Evolutionary conservation across 768 basidiomycete genomes (phyloP).

Genomic region (Leucocoprinus birnbaumii): DNA sequence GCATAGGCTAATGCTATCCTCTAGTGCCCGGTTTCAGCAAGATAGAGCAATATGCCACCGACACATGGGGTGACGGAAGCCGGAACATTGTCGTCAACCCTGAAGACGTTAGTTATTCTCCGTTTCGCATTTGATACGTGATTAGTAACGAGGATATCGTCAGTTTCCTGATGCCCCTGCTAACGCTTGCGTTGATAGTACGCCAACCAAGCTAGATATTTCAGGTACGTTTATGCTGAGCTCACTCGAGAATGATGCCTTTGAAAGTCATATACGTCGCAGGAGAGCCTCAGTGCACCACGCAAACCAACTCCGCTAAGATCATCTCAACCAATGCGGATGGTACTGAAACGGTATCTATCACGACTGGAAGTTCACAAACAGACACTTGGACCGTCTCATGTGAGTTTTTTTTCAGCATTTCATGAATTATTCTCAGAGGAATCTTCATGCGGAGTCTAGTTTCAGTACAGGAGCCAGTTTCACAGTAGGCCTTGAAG

Average conservation of each 20-base stretch:
- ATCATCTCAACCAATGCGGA: neutral
- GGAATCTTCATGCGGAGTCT: neutral
- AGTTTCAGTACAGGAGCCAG: neutral
- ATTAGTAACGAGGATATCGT: neutral
- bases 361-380: neutral
- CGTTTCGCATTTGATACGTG: neutral
- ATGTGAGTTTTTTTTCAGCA: neutral
- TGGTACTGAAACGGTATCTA: neutral
- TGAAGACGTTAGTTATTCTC: conserved; percentile 8
- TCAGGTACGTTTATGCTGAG: neutral
- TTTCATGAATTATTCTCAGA: neutral
- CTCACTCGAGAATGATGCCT: neutral
- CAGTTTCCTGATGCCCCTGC: conserved; percentile 1
- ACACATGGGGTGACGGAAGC: conserved; percentile 13
- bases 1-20: no score
- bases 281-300: conserved; percentile 7
- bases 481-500: neutral
- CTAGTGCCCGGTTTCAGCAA: conserved; percentile 14
- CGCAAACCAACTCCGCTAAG: neutral
- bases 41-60: conserved; percentile 13
- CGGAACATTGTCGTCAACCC: conserved; percentile 14
- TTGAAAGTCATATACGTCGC: neutral
- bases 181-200: neutral
- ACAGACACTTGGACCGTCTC: conserved; percentile 4
- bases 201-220: neutral